These are phyloP conservation scores for Cicer yamashitae DNA, from an alignment of 306 rosid species.

Conservation along the genomic window DNA sequence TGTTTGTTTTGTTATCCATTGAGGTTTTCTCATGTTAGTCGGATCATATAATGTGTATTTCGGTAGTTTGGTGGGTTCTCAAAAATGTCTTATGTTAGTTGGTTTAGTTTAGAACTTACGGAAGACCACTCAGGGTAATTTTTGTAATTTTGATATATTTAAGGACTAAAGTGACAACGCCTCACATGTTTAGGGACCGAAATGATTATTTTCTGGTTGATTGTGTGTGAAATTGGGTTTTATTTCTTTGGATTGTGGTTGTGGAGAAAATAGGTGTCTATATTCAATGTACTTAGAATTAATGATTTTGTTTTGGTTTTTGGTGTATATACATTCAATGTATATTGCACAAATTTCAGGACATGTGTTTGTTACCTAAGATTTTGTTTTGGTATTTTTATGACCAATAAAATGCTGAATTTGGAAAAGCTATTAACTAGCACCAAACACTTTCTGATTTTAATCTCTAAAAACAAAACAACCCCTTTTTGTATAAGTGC, in stretches of 20 bases:
- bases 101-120: too few species aligned
- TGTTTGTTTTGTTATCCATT: not conserved
- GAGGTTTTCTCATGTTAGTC: too few species aligned
- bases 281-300: slow-evolving; percentile 49
- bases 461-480: not conserved
- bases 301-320: slow-evolving; percentile 41
- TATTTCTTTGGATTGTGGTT: slow-evolving; percentile 19
- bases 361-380: slow-evolving; percentile 3
- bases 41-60: too few species aligned
- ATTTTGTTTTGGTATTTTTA: slow-evolving; percentile 35
- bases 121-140: not conserved
- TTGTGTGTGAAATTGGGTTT: not conserved
- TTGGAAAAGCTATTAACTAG: slow-evolving; percentile 20
- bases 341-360: slow-evolving; percentile 30
- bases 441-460: slow-evolving; percentile 24
- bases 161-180: too few species aligned
- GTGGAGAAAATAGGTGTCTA: slow-evolving; percentile 42
- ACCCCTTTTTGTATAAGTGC: not conserved
- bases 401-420: slow-evolving; percentile 32
- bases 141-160: not conserved
- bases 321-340: slow-evolving; percentile 40
- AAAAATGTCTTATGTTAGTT: too few species aligned
- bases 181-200: too few species aligned
- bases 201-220: too few species aligned
- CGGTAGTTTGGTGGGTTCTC: too few species aligned